Evolutionary conservation across 75 land plant species (phyloP), one percentile per base, ranked within the genome.

Genomic region (Chamaecyparis obtusa): DNA sequence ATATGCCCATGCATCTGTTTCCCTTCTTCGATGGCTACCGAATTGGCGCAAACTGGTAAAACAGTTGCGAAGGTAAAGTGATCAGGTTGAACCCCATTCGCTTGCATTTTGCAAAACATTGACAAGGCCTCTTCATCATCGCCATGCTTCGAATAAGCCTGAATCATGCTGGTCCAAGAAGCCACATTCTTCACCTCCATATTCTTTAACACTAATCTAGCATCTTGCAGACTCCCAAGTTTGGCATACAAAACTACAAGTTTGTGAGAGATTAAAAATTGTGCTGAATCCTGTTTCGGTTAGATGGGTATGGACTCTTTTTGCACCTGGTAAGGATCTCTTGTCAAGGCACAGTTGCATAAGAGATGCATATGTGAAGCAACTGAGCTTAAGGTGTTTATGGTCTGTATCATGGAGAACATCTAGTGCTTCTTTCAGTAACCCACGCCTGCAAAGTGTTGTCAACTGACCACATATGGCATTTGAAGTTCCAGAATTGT

Each of bases 151-250:
- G 90, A 92, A 86, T 84, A 89, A 13, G 89, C 95, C 30, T 93
- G 86, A 43, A 93, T 87, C 86, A 90, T 90, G 54, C 87, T 91
- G 30, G 89, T 95, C 97, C 97, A 95, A 48, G 96, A 90, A 37
- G 91, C 90, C 55, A 84, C 84, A 57, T 90, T 88, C 81, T 86
- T 84, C 1, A 49, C 44, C 60, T 87, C 83, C 91, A 95, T 85
- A 79, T 84, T 30, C 37, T 88, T 90, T 71, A 90, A 93, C 84
- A 91, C 83, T 10, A 35, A 16, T 15, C 89, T 78, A 21, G 94
- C 94, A 80, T 86, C 46, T 0, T 35, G 60, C 5, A 93, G 24
- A 44, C 51, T 77, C 0, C 96, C 93, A 37, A 88, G 87, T 51
- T 88, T 90, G 6, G 91, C 88, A 79, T 94, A 94, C 90, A 93